Percentiles rank a stretch among this genome's conserved stretches.
phyloP scores from a whole-genome alignment of 257 asterid genomes.

The Thymus mandschuricus region DNA sequence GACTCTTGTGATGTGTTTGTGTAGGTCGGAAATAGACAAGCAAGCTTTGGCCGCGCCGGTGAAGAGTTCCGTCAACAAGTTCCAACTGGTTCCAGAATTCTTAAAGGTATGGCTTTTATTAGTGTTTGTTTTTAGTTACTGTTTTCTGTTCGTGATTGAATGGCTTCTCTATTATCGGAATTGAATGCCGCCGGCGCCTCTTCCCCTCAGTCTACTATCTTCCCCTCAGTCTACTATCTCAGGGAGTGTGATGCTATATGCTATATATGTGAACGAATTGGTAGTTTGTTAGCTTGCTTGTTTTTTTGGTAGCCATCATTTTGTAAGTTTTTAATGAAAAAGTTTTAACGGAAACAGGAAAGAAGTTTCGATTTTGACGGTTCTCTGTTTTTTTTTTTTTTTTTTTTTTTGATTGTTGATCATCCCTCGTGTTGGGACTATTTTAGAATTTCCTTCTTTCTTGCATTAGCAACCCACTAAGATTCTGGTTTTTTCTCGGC shows the following conservation, averaged over 20 bases:
- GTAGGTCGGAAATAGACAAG: conserved; percentile 56
- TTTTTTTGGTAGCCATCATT: too few relatives aligned
- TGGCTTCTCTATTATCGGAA: too few relatives aligned
- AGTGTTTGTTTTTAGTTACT: background rate
- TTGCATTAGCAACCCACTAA: background rate
- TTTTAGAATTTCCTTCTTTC: background rate
- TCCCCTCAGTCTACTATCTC: too few relatives aligned
- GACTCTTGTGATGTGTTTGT: background rate
- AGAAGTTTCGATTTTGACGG: too few relatives aligned
- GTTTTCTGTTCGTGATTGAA: background rate
- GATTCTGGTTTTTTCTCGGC: background rate
- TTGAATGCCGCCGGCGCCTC: too few relatives aligned
- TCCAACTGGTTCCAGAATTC: conserved; percentile 77
- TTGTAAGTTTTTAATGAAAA: background rate
- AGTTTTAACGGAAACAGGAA: too few relatives aligned
- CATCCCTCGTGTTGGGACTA: background rate
- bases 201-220: too few relatives aligned
- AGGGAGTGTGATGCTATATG: too few relatives aligned
- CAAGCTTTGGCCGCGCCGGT: conserved; percentile 64
- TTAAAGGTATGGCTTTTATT: conserved; percentile 52
- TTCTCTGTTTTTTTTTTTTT: too few relatives aligned
- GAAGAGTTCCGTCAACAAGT: conserved; percentile 73
- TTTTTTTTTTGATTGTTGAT: too few relatives aligned
- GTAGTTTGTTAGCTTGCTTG: background rate
- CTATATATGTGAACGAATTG: too few relatives aligned